Evolutionary conservation across 2,329 filamentous ascomycete genomes (phyloP).

Genomic region (Hansfordia pulvinata): DNA sequence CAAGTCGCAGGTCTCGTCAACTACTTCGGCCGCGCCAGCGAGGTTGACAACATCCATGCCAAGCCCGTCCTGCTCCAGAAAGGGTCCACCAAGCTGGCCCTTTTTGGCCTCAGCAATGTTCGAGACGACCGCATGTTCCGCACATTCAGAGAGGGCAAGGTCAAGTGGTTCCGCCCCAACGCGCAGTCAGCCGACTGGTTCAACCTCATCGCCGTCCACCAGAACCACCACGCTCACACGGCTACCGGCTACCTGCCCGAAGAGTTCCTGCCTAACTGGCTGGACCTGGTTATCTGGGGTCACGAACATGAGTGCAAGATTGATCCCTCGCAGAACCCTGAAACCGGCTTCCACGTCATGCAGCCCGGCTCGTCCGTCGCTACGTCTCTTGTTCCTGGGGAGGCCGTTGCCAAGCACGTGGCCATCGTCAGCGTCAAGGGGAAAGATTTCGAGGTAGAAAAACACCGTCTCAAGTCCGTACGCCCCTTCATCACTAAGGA

Average conservation of each 20-base stretch:
- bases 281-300: slow-evolving; percentile 90
- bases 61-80: slow-evolving; percentile 92
- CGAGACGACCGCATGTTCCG: slow-evolving; percentile 89
- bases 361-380: slow-evolving; percentile 94
- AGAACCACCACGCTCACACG: slow-evolving; percentile 88
- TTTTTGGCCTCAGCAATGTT: slow-evolving; percentile 93
- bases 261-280: slow-evolving; percentile 78
- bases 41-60: slow-evolving; percentile 85
- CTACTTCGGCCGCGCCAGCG: slow-evolving; percentile 85
- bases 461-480: slow-evolving; percentile 74
- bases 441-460: slow-evolving; percentile 65
- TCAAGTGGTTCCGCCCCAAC: slow-evolving; percentile 81
- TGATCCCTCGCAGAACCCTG: slow-evolving; percentile 67
- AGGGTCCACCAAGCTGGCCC: slow-evolving; percentile 77
- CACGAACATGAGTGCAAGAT: slow-evolving; percentile 96
- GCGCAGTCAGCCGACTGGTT: slow-evolving; percentile 84
- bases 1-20: slow-evolving; percentile 88
- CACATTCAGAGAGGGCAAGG: slow-evolving; percentile 83
- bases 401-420: slow-evolving; percentile 84
- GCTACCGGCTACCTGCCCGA: slow-evolving; percentile 91
- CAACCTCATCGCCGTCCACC: slow-evolving; percentile 87
- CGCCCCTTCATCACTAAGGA: slow-evolving; percentile 84
- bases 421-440: slow-evolving; percentile 75
- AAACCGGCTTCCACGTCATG: slow-evolving; percentile 90
- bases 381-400: slow-evolving; percentile 79